Percentiles rank a stretch among this genome's conserved stretches.
Evolutionary conservation across 2,329 filamentous ascomycete species (phyloP).

Genomic region (Dothidotthia symphoricarpi): DNA sequence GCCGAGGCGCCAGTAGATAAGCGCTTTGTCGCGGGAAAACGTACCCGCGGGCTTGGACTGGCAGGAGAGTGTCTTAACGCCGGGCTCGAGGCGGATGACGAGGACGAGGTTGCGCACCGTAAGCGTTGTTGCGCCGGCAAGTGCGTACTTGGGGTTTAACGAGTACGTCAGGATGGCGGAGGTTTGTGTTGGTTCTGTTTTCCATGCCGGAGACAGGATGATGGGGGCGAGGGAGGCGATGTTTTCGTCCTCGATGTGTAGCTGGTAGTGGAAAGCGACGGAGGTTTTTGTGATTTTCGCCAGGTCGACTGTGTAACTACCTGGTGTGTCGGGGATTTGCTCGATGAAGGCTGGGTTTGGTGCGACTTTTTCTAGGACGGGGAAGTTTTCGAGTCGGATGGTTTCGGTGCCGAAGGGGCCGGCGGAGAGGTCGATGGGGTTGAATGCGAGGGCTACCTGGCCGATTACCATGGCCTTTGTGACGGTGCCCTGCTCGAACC

Average conservation of each 20-base stretch:
- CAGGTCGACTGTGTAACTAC: slow-evolving; percentile 77
- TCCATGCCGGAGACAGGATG: slow-evolving; percentile 74
- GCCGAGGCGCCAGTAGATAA: slow-evolving; percentile 78
- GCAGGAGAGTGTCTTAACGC: slow-evolving; percentile 61
- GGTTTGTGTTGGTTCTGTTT: slow-evolving; percentile 78
- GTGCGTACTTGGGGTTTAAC: slow-evolving; percentile 68
- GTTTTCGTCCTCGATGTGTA: slow-evolving; percentile 64
- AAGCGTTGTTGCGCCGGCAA: slow-evolving; percentile 47
- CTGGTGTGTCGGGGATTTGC: slow-evolving; percentile 65
- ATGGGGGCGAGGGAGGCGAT: slow-evolving; percentile 66
- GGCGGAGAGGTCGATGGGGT: slow-evolving; percentile 52
- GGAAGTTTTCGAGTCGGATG: slow-evolving; percentile 84
- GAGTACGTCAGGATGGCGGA: slow-evolving; percentile 82
- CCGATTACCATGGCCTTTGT: slow-evolving; percentile 75
- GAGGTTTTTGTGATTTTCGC: slow-evolving; percentile 68
- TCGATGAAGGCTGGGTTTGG: slow-evolving; percentile 90
- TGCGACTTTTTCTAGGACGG: slow-evolving; percentile 84
- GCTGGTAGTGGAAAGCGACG: slow-evolving; percentile 88
- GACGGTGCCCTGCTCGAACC: slow-evolving; percentile 71
- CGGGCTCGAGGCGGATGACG: slow-evolving; percentile 66
- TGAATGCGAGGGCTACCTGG: slow-evolving; percentile 86
- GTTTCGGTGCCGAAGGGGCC: slow-evolving; percentile 54
- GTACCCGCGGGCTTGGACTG: slow-evolving; percentile 79
- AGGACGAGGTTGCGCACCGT: slow-evolving; percentile 73
- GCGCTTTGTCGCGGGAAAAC: slow-evolving; percentile 71